These are phyloP conservation scores for Collybia sordida DNA, from an alignment of 768 basidiomycete species.

Conservation along the genomic window DNA sequence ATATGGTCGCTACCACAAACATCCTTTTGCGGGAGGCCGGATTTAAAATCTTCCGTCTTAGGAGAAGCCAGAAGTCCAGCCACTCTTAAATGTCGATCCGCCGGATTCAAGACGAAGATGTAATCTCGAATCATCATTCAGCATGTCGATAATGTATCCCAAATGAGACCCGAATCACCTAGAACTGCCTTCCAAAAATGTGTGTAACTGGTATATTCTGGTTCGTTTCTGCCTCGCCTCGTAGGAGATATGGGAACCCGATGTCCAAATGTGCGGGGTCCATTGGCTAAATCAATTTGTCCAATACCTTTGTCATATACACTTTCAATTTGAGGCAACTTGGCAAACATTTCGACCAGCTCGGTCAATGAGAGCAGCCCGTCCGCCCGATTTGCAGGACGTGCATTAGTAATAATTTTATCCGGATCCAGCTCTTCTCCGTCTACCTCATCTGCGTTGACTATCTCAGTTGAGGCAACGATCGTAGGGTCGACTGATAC, in stretches of 20 bases:
- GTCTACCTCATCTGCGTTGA: constrained; percentile 40
- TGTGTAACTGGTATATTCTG: constrained; percentile 87
- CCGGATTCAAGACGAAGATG: constrained; percentile 71
- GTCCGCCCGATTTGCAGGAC: constrained; percentile 56
- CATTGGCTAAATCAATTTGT: constrained; percentile 1
- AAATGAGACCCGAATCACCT: constrained; percentile 43
- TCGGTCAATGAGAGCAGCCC: constrained; percentile 66
- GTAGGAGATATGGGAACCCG: constrained; percentile 38
- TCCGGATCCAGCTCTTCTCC: constrained; percentile 64
- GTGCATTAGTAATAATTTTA: constrained; percentile 70
- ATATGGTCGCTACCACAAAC: constrained; percentile 89
- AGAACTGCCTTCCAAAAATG: constrained; percentile 82
- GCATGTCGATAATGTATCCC: background rate
- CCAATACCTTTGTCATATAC: constrained; percentile 62
- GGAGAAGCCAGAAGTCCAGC: constrained; percentile 64
- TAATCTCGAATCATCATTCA: constrained; percentile 59
- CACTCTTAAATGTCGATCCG: constrained; percentile 32
- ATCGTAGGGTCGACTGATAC: constrained; percentile 65
- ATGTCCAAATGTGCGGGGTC: constrained; percentile 46
- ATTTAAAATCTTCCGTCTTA: constrained; percentile 51
- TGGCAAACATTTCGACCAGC: constrained; percentile 48
- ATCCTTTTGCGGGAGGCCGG: constrained; percentile 77
- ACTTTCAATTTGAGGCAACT: constrained; percentile 48
- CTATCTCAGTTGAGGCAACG: constrained; percentile 19
- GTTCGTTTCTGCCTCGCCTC: constrained; percentile 64